phyloP scores from a whole-genome alignment of 805 yeast species.

The Wickerhamomyces sydowiorum region DNA sequence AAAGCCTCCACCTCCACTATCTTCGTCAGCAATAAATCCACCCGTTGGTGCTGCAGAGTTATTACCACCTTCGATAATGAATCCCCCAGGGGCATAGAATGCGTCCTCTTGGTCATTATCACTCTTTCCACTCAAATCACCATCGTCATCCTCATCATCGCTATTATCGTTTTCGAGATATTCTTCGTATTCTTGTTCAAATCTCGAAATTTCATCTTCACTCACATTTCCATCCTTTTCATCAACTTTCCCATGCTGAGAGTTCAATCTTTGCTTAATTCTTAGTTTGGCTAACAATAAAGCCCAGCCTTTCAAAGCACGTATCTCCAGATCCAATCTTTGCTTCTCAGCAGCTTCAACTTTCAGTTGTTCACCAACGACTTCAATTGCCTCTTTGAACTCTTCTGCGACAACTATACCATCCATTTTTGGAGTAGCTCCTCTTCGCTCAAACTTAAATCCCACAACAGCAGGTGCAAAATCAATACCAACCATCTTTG shows the following conservation, averaged over 20 bases:
- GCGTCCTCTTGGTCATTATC: background rate
- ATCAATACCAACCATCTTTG: constrained; percentile 62
- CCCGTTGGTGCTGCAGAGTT: constrained; percentile 5
- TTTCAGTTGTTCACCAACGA: constrained; percentile 41
- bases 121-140: constrained; percentile 3
- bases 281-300: constrained; percentile 37
- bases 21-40: constrained; percentile 8
- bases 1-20: constrained; percentile 11
- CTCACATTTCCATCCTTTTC: constrained; percentile 8
- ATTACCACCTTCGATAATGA: constrained; percentile 6
- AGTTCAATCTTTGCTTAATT: constrained; percentile 36
- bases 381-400: constrained; percentile 51
- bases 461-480: constrained; percentile 86
- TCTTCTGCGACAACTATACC: constrained; percentile 74
- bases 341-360: constrained; percentile 38
- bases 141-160: constrained; percentile 13
- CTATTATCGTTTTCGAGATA: constrained; percentile 14
- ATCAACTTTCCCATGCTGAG: constrained; percentile 34
- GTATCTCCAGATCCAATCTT: constrained; percentile 36
- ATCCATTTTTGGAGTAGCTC: constrained; percentile 57
- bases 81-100: constrained; percentile 3
- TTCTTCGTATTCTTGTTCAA: constrained; percentile 16
- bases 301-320: constrained; percentile 43
- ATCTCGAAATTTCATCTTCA: constrained; percentile 7
- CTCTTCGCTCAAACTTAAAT: constrained; percentile 60